phyloP scores from a whole-genome alignment of 2,329 filamentous ascomycete species.

The Scedosporium dehoogii region DNA sequence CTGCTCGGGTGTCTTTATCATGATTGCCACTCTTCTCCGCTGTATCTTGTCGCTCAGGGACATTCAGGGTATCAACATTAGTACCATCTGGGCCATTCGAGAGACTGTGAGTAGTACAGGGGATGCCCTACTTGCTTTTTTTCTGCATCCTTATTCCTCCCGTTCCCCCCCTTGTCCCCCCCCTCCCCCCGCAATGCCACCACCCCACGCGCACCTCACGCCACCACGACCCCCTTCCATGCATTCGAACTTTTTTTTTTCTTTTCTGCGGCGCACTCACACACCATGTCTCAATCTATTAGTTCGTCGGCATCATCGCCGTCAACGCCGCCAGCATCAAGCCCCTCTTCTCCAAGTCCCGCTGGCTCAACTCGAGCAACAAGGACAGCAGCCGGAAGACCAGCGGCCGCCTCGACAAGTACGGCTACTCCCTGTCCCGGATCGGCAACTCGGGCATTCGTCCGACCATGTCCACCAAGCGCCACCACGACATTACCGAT shows the following conservation, averaged over 20 bases:
- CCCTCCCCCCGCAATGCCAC: too few relatives aligned
- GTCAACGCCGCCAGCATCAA: slow-evolving; percentile 31
- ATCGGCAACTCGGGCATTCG: slow-evolving; percentile 14
- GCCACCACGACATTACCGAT: too few relatives aligned
- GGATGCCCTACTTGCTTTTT: too few relatives aligned
- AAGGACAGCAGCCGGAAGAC: slow-evolving; percentile 18
- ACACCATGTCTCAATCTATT: not conserved
- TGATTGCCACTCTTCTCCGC: slow-evolving; percentile 15
- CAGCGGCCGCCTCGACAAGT: slow-evolving; percentile 15
- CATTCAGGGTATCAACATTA: slow-evolving; percentile 14
- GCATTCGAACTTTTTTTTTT: too few relatives aligned
- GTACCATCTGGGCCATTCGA: slow-evolving; percentile 18
- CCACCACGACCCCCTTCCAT: too few relatives aligned
- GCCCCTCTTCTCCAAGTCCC: slow-evolving; percentile 23
- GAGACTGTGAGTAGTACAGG: slow-evolving; percentile 14
- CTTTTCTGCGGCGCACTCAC: too few relatives aligned
- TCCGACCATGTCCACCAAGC: too few relatives aligned
- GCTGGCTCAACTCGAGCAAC: slow-evolving; percentile 23
- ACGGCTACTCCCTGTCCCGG: slow-evolving; percentile 16
- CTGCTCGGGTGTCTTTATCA: slow-evolving; percentile 17
- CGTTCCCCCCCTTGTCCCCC: too few relatives aligned
- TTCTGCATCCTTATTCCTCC: too few relatives aligned
- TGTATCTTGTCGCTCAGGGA: slow-evolving; percentile 14
- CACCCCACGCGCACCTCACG: too few relatives aligned
- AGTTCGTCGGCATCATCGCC: slow-evolving; percentile 33